phyloP scores from a whole-genome alignment of 2,329 filamentous ascomycete genomes.

The Paecilomyces variotii region DNA sequence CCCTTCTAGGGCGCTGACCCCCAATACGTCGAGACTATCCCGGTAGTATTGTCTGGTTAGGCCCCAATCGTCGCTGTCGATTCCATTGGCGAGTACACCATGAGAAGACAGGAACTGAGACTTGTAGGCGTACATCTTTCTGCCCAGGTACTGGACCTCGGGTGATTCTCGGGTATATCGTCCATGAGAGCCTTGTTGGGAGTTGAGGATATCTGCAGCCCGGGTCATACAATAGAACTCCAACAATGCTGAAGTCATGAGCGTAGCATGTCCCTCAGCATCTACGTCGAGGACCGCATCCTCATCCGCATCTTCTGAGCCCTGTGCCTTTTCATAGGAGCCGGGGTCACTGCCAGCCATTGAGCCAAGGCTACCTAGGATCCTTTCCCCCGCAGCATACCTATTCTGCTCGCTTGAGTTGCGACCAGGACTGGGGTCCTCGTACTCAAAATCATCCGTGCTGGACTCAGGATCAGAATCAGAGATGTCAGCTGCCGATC shows the following conservation, averaged over 20 bases:
- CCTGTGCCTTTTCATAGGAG: constrained; percentile 14
- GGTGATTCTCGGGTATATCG: constrained; percentile 34
- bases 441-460: constrained; percentile 16
- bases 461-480: constrained; percentile 27
- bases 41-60: constrained; percentile 33
- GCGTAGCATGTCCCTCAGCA: constrained; percentile 28
- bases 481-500: constrained; percentile 29
- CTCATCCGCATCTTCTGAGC: constrained; percentile 4
- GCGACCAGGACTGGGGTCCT: constrained; percentile 5
- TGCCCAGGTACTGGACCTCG: constrained; percentile 35
- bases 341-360: neutral
- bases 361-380: neutral
- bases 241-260: constrained; percentile 37
- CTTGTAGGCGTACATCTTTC: constrained; percentile 33
- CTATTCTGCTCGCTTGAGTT: neutral
- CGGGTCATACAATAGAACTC: constrained; percentile 38
- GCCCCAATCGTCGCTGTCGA: constrained; percentile 31
- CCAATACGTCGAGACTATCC: constrained; percentile 35
- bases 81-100: constrained; percentile 32
- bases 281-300: constrained; percentile 19
- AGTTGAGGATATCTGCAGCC: constrained; percentile 39
- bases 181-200: constrained; percentile 23
- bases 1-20: constrained; percentile 28
- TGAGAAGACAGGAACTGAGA: constrained; percentile 35
- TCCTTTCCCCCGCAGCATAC: neutral